These are phyloP conservation scores for Sphaerulina vaccinii DNA, from an alignment of 2,329 filamentous ascomycete genomes.

Conservation along the genomic window DNA sequence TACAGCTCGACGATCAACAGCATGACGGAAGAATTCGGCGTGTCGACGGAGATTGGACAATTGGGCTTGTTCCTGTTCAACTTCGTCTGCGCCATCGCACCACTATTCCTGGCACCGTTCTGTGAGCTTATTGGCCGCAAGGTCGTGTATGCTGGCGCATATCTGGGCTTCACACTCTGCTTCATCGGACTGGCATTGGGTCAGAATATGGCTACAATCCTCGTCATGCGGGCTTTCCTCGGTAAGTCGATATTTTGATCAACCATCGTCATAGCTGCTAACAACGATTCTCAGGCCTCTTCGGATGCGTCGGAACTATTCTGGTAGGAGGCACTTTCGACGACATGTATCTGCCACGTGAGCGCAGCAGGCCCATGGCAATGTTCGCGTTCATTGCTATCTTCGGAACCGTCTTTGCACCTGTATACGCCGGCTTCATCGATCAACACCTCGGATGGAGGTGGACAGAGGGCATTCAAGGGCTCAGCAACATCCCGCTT, in stretches of 20 bases:
- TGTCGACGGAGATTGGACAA: conserved; percentile 46
- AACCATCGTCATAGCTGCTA: neutral
- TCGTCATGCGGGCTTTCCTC: conserved; percentile 49
- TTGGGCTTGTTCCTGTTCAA: conserved; percentile 54
- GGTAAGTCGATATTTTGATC: conserved; percentile 26
- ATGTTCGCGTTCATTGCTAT: conserved; percentile 52
- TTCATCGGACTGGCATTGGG: conserved; percentile 52
- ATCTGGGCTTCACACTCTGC: conserved; percentile 47
- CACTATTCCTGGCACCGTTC: conserved; percentile 51
- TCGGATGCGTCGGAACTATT: conserved; percentile 52
- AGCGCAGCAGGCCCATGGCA: conserved; percentile 50
- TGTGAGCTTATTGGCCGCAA: conserved; percentile 52
- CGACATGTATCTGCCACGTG: conserved; percentile 50
- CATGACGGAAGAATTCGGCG: conserved; percentile 49
- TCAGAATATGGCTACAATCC: conserved; percentile 50
- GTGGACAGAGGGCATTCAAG: conserved; percentile 57
- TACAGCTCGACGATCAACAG: conserved; percentile 51
- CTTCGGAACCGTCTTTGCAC: conserved; percentile 53
- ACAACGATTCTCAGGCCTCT: conserved; percentile 37
- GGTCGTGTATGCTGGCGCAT: conserved; percentile 49
- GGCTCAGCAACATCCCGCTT: conserved; percentile 52
- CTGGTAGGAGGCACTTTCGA: conserved; percentile 52
- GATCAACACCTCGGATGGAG: conserved; percentile 54
- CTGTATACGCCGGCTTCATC: conserved; percentile 56
- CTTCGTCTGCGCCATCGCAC: conserved; percentile 50